Evolutionary conservation across 441 rosid species (phyloP).

Genomic region (Adansonia grandidieri): DNA sequence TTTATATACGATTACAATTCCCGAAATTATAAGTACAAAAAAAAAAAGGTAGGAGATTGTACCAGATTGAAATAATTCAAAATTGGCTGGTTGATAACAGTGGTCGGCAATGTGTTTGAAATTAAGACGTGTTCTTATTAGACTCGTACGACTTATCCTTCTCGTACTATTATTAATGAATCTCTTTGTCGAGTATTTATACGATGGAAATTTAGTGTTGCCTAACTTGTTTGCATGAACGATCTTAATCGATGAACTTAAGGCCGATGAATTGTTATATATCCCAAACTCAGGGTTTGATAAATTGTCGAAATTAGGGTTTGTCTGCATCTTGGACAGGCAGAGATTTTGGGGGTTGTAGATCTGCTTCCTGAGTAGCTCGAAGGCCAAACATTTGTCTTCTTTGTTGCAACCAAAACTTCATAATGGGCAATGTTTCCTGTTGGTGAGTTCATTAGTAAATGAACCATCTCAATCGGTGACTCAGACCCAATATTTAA

Average conservation of each 20-base stretch:
- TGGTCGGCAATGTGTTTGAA: neutral
- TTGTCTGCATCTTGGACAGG: conserved; percentile 6
- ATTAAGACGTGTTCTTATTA: neutral
- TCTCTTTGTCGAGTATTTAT: neutral
- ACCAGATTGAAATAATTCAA: neutral
- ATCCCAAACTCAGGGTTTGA: neutral
- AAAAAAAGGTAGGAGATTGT: neutral
- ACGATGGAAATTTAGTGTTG: neutral
- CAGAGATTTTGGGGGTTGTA: neutral
- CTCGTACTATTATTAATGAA: neutral
- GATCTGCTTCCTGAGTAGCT: neutral
- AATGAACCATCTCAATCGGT: conserved; percentile 23
- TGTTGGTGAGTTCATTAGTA: conserved; percentile 16
- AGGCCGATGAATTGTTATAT: neutral
- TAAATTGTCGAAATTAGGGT: neutral
- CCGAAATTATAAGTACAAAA: neutral
- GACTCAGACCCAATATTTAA: neutral
- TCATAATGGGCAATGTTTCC: neutral
- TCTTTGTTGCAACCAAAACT: conserved; percentile 19
- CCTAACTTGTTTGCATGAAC: conserved; percentile 19
- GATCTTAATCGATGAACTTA: conserved; percentile 23
- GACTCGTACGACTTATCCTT: neutral
- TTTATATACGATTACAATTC: too few relatives aligned
- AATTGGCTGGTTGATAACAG: neutral
- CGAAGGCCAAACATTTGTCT: conserved; percentile 18